Evolutionary conservation across 2,329 filamentous ascomycete genomes (phyloP), one percentile per base, ranked within the genome.

Genomic region (Leptographium radiaticola): DNA sequence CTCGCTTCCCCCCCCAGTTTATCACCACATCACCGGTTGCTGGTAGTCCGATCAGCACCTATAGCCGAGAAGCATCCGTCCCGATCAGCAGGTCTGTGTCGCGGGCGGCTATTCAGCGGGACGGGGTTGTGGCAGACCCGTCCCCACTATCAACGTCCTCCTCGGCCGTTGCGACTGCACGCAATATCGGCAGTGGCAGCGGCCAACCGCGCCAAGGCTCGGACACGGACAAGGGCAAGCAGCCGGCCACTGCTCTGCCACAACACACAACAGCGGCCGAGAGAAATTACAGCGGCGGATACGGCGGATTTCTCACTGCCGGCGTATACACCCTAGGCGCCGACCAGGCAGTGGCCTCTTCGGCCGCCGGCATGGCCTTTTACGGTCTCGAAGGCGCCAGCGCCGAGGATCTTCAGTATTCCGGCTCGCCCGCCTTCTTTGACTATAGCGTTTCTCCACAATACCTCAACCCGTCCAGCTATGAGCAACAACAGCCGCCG

Each of bases 1-100:
- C 71, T 11, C 63, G 70, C 51, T 64, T 64, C 52, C 65, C 67
- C 62, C 6, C 59, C 60, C 52, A 58, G 65, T 53, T 51, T 31
- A 30, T 66, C 66, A 30, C 56, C 61, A 11, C 59, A 56, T 49
- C 51, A 0, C 50, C 56, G 43, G 4, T 48, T 51, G 4, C 53
- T 2, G 51, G 45, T 5, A 52, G 50, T 11, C 42, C 31, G 11
- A 44, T 48, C 52, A 55, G 44, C 13, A 46, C 25, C 44, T n/a
- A 31, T 16, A 16, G 20, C 44, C 4, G 33, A 20, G 46, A 20
- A 7, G 33, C 33, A 4, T 48, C 46, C 12, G 33, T 20, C 33
- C 46, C 33, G n/a, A 10, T 18, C 15, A 48, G 18, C 30, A 34
- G 46, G 6, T 16, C 46, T 16, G 46, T 18, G n/a, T n/a, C 40